Evolutionary conservation across 2,329 filamentous ascomycete genomes (phyloP).

Genomic region (Diaporthe aspalathi): DNA sequence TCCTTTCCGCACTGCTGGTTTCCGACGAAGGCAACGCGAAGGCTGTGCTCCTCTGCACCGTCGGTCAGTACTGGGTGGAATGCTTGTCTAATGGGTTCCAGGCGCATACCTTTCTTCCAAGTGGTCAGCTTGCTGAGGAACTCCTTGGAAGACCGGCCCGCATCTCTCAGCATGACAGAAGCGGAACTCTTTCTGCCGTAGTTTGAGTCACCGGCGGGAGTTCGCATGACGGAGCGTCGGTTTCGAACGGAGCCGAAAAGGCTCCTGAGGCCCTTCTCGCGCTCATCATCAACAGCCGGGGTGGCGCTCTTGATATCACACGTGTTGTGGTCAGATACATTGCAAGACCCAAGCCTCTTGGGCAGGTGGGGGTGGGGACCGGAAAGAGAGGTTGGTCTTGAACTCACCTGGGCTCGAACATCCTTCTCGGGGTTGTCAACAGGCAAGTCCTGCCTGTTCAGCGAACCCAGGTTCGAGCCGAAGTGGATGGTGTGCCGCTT

Average conservation of each 20-base stretch:
- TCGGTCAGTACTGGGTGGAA: background rate
- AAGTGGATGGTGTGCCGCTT: conserved; percentile 21
- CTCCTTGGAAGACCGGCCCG: conserved; percentile 17
- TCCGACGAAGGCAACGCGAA: conserved; percentile 13
- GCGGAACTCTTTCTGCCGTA: conserved; percentile 36
- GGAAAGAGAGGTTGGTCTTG: too few species aligned
- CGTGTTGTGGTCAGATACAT: background rate
- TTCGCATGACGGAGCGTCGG: conserved; percentile 13
- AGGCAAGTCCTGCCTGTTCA: background rate
- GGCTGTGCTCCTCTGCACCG: background rate
- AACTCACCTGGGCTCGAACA: conserved; percentile 10
- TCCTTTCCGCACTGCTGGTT: conserved; percentile 20
- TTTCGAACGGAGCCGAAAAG: conserved; percentile 21
- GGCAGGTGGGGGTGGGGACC: too few species aligned
- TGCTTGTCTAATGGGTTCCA: background rate
- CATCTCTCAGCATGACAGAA: conserved; percentile 4
- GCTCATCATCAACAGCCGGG: background rate
- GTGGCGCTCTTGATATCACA: conserved; percentile 14
- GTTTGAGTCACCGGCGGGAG: background rate
- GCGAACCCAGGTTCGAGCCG: background rate
- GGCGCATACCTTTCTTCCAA: background rate
- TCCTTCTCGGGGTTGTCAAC: background rate
- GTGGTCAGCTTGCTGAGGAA: conserved; percentile 14
- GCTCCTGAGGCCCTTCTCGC: conserved; percentile 13
- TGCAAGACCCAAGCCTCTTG: background rate